Base-by-base conservation (phyloP, 163 green algal genomes). In the Chlamydomonas reinhardtii region DNA sequence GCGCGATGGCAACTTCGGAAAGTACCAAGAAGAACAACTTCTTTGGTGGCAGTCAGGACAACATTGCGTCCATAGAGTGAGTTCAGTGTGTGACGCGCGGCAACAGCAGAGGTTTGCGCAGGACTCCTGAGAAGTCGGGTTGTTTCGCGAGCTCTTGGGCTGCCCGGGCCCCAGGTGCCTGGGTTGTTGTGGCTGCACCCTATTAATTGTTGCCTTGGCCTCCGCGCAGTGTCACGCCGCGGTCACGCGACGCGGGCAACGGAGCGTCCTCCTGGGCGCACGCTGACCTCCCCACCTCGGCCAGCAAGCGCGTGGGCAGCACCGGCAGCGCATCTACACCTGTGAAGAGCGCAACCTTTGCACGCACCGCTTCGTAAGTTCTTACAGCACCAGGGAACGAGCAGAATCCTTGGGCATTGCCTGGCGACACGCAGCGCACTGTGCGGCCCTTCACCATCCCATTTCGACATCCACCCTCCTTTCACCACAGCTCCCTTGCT, bases 21-120 rank as follows among this genome's bases (percentile, higher is more conserved):
- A 56, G 48, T 62, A 20, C 14, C 34, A 32, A 64, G 35, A 83
- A 74, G 37, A 83, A 83, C 25, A 69, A 43, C 62, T 32, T 65
- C 16, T 25, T 56, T 34, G 27, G 59, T 29, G 24, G 32, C 32
- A 43, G 24, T 32, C 32, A 32, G 31, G 61, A 83, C 16, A 74
- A 31, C 16, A 19, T 29, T 11, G 32, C 69, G 8, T 74, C 69
- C 34, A 54, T 52, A 17, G 69, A 74, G 69, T 74, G 43, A 74
- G 69, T 73, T 14, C 8, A 0, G 4, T 72, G 65, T 35, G n/a
- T 43, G 19, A 37, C 48, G 48, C 48, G 48, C 6, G 48, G 12
- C 12, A 56, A 19, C 48, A 19, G 48, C 48, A 22, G 48, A 9
- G 14, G 48, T 5, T 8, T 48, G 48, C 48, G 48, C 48, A 54